Evolutionary conservation across 2,329 filamentous ascomycete species (phyloP), one percentile per base, ranked within the genome.

Genomic region (Aspergillus floridensis): DNA sequence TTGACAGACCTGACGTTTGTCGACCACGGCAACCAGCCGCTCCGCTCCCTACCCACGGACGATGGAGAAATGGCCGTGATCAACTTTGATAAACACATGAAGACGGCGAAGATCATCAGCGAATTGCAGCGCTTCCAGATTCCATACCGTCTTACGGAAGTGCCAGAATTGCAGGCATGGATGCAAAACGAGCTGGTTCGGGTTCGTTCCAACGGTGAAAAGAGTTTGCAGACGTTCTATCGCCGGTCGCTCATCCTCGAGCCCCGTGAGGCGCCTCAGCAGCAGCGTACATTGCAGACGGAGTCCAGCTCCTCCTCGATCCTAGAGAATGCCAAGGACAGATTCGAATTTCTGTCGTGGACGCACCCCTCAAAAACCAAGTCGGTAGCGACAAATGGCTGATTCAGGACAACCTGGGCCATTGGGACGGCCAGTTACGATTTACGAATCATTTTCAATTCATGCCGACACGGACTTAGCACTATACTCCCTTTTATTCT

Each of bases 61-160:
- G 83, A 87, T 31, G 78, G 80, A 29, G 84, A 86, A 26, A 83
- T 91, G 68, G 86, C 87, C 0, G 91, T 98, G 32, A 92, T 99
- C 82, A 99, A 99, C 77, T 98, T 97, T 69, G 93, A 98, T 81
- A 98, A 98, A 79, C 92, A 98, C 74, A 90, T 88, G 68, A 91
- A 92, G 67, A 98, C 93, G 2, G 93, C 93, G 49, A 95, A 93
- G 77, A 96, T 98, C 71, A 96, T 99, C 68, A 91, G 91, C 63
- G 93, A 98, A 68, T 84, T 99, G 7, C 95, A 99, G 74, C 88
- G 93, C 19, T 98, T 98, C 80, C 95, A 99, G 76, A 91, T 96
- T 21, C 92, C 93, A 0, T 98, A 98, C 74, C 86, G 89, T 6
- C 84, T 99, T 19, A 84, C 84, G 1, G 89, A 95, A 70, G 81